Base-by-base conservation (phyloP, 106 monocot genomes). In the Apostasia shenzhenica region DNA sequence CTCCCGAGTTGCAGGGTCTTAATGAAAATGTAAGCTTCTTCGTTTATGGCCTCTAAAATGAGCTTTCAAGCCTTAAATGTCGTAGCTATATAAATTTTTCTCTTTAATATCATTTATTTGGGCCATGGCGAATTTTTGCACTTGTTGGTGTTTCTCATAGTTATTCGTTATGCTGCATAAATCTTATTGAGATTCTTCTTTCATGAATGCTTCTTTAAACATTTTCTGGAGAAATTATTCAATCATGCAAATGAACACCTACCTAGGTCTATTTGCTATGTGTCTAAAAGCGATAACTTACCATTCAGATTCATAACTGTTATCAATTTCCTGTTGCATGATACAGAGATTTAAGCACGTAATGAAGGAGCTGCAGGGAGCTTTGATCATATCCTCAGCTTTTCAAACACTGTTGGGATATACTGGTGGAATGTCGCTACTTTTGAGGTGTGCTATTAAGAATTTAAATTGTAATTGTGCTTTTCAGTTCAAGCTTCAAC, bases 281-380 rank as follows among this genome's bases (percentile, higher is more conserved):
- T 26, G 26, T 26, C 26, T 26, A 26, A 26, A 26, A 26, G 26
- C 26, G 26, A 26, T 26, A 26, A 26, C 26, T 26, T 26, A 26
- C 26, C 26, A 26, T 26, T 26, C 26, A 26, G 26, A 26, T 26
- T 26, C 26, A 26, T 26, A 26, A 26, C 26, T 26, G 26, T 26
- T 26, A 26, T 46, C 13, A 8, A 2, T 47, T 60, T 60, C 3
- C 5, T 63, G 45, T 63, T 14, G 1, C 46, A 3, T 65, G 12
- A 59, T 83, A 73, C 91, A 95, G 95, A 95, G 82, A 5, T 95
- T 95, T 62, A 95, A 77, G 70, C 95, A 95, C 63, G 86, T 95
- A 68, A 95, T 95, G 95, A 95, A 92, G 84, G 88, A 91, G 73
- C 75, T 95, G 46, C 95, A 95, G 59, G 95, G 95, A 54, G 86